A percentile compares a stretch with the other conserved stretches of the same genome.
Evolutionary conservation across 306 rosid genomes (phyloP).

Genomic region (Vigna unguiculata): DNA sequence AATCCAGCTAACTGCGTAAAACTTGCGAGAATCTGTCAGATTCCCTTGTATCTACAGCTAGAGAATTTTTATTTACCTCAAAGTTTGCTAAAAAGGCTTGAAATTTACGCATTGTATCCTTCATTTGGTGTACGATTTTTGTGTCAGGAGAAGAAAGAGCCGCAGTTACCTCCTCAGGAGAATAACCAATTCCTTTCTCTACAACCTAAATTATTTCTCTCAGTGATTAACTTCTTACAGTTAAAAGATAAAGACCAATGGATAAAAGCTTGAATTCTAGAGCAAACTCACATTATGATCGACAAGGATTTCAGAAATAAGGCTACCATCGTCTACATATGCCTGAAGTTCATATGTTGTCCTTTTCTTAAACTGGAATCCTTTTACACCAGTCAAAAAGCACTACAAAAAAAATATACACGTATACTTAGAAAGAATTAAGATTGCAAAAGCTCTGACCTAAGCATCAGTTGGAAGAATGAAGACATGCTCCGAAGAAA

Average conservation of each 20-base stretch:
- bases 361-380: slow-evolving; percentile 72
- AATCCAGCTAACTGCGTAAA: slow-evolving; percentile 19
- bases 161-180: slow-evolving; percentile 74
- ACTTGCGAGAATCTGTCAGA: slow-evolving; percentile 27
- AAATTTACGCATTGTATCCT: slow-evolving; percentile 68
- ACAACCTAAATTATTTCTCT: slow-evolving; percentile 65
- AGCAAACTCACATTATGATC: slow-evolving; percentile 75
- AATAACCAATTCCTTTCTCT: slow-evolving; percentile 73
- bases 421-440: slow-evolving; percentile 33
- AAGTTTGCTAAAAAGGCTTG: slow-evolving; percentile 75
- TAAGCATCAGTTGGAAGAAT: slow-evolving; percentile 2
- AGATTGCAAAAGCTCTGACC: slow-evolving; percentile 13
- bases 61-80: slow-evolving; percentile 62
- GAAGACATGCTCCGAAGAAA: slow-evolving; percentile 21
- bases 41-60: background rate
- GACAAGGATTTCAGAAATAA: slow-evolving; percentile 79
- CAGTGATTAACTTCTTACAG: slow-evolving; percentile 25
- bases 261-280: slow-evolving; percentile 27
- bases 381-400: slow-evolving; percentile 89
- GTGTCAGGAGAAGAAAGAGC: slow-evolving; percentile 75
- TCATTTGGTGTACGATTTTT: slow-evolving; percentile 58
- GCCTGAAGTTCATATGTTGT: slow-evolving; percentile 75
- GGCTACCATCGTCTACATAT: slow-evolving; percentile 91
- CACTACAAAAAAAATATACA: slow-evolving; percentile 67
- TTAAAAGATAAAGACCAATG: slow-evolving; percentile 30